A percentile compares a stretch with the other conserved stretches of the same genome.
These are phyloP conservation scores for Fusarium sp. DNA, from an alignment of 2,329 filamentous ascomycete species.

Conservation along the genomic window DNA sequence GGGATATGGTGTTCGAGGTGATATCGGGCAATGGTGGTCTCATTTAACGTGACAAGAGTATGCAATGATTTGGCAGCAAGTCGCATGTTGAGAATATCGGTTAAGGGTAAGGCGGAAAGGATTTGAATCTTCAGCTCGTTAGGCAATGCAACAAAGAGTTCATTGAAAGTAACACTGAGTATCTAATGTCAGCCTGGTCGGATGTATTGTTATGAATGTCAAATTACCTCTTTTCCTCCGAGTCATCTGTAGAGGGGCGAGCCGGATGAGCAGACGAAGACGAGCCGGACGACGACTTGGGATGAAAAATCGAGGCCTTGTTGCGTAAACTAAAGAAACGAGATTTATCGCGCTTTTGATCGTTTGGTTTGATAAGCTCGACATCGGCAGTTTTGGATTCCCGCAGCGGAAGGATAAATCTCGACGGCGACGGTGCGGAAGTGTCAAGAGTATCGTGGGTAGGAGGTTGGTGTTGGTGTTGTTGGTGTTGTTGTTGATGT, in stretches of 20 bases:
- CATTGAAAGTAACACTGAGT: slow-evolving; percentile 57
- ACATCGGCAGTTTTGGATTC: slow-evolving; percentile 51
- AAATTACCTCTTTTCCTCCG: slow-evolving; percentile 50
- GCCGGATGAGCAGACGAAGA: slow-evolving; percentile 17
- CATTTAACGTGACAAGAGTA: slow-evolving; percentile 68
- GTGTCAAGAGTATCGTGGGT: slow-evolving; percentile 35
- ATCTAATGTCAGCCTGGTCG: slow-evolving; percentile 7
- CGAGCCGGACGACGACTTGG: slow-evolving; percentile 47
- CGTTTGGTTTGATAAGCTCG: slow-evolving; percentile 46
- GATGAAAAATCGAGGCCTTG: slow-evolving; percentile 52
- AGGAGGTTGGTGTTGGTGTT: slow-evolving; percentile 49
- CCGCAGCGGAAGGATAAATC: slow-evolving; percentile 63
- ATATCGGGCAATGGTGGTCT: slow-evolving; percentile 69
- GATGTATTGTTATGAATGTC: background rate
- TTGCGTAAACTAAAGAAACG: slow-evolving; percentile 57
- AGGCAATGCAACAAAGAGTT: slow-evolving; percentile 68
- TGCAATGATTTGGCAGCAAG: slow-evolving; percentile 69
- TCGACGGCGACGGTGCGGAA: slow-evolving; percentile 50
- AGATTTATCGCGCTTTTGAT: slow-evolving; percentile 56
- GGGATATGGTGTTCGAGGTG: slow-evolving; percentile 70
- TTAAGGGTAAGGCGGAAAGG: slow-evolving; percentile 68
- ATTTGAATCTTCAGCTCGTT: slow-evolving; percentile 73
- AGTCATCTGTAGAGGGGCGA: slow-evolving; percentile 44
- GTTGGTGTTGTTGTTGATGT: slow-evolving; percentile 53
- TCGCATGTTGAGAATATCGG: slow-evolving; percentile 69